A percentile compares a stretch with the other conserved stretches of the same genome.
phyloP scores from a whole-genome alignment of 441 rosid species.

The Geranium incanum region DNA sequence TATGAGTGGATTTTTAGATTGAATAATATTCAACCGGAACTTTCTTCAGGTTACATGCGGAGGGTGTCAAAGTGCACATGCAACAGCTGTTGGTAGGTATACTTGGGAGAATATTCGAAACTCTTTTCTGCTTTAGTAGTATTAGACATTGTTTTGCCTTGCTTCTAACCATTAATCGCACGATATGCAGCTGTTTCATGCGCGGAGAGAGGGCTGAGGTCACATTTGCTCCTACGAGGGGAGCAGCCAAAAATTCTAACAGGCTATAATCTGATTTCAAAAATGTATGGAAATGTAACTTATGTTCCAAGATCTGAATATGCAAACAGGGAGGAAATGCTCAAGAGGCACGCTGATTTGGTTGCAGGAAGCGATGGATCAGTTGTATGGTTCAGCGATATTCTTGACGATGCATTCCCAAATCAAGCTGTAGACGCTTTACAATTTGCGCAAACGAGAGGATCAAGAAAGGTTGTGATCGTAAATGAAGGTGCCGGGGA shows the following conservation, averaged over 20 bases:
- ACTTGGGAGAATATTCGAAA: constrained; percentile 10
- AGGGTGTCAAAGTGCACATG: constrained; percentile 89
- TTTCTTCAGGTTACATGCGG: constrained; percentile 85
- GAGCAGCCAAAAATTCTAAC: constrained; percentile 76
- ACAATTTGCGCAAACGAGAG: constrained; percentile 22
- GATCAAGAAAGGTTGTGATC: constrained; percentile 46
- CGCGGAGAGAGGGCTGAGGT: constrained; percentile 73
- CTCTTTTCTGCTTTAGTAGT: constrained; percentile 7
- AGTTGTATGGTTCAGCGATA: constrained; percentile 43
- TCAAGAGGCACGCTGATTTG: constrained; percentile 41
- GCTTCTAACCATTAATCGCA: constrained; percentile 18
- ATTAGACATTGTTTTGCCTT: not conserved
- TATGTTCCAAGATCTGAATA: constrained; percentile 64
- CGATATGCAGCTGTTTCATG: constrained; percentile 73
- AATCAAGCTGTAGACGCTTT: constrained; percentile 18
- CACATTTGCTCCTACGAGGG: constrained; percentile 80
- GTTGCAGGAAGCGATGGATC: constrained; percentile 48
- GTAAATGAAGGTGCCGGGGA: constrained; percentile 89
- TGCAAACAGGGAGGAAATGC: constrained; percentile 55
- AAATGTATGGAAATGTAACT: constrained; percentile 56
- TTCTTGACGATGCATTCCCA: constrained; percentile 33
- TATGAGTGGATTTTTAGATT: constrained; percentile 19
- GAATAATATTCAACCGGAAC: constrained; percentile 23
- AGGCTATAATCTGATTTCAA: constrained; percentile 72
- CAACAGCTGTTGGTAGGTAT: constrained; percentile 73